Evolutionary conservation across 192 early-diverging fungal genomes (phyloP), one percentile per base, ranked within the genome.

Genomic region (Coemansia sp.): DNA sequence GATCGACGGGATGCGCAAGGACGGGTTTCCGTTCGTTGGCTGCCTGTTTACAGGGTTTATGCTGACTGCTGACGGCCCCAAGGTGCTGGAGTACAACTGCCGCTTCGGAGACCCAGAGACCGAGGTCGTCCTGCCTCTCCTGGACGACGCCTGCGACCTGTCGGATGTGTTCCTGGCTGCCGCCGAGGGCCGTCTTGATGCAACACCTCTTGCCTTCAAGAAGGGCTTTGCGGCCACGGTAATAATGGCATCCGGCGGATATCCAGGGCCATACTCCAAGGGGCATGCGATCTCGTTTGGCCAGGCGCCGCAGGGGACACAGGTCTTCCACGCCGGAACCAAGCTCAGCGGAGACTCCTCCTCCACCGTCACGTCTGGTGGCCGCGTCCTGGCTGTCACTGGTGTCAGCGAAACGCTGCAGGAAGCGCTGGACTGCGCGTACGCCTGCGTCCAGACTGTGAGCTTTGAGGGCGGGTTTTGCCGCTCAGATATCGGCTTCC

Each of bases 31-130:
- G 23, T 99, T 98, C 79, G 92, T 99, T 17, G 97, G 97, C 31
- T 88, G 94, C 68, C 83, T 99, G 44, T 99, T 97, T 74, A 96
- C 94, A 20, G 97, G 97, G 20, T 84, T 97, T 31, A 99, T 99
- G 93, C 81, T 99, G 44, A 98, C 95, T 0, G 69, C 68, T n/a
- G 67, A 83, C 31, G 96, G 97, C 8, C 91, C 92, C 54, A 96
- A 95, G 80, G 92, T 97, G 10, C 84, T 99, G 29, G 97, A 99
- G 77, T 99, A 93, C 88, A 99, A 99, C 78, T 92, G 92, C 61
- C 89, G 97, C 13, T 98, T 99, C 64, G 97, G 97, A 31, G 97
- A 99, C 61, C 97, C 97, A 36, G 97, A 99, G 76, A 98, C 96
- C 19, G 93, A 99, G 75, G 93, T 89, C 6, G 89, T 96, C 10